Evolutionary conservation across 2,329 filamentous ascomycete species (phyloP).

Genomic region (Apiospora sp.): DNA sequence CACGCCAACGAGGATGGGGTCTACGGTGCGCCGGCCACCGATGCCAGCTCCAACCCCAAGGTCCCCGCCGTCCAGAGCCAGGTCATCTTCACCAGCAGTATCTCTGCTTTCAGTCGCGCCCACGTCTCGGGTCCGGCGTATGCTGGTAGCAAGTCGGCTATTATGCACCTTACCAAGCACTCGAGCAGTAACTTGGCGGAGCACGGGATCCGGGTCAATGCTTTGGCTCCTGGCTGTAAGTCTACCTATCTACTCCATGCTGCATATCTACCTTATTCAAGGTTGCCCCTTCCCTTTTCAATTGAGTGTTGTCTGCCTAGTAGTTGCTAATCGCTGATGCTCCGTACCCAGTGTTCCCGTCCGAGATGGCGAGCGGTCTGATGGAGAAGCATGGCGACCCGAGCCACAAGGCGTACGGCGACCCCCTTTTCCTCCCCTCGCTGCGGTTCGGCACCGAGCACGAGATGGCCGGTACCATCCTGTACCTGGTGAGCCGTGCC

Average conservation of each 20-base stretch:
- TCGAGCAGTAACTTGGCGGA: slow-evolving; percentile 36
- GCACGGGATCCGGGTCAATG: slow-evolving; percentile 40
- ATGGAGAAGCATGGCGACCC: slow-evolving; percentile 36
- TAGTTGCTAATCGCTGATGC: not conserved
- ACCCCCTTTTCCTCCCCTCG: slow-evolving; percentile 37
- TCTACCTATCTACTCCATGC: slow-evolving; percentile 2
- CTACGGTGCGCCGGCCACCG: slow-evolving; percentile 32
- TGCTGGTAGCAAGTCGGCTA: slow-evolving; percentile 37
- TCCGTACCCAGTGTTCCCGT: slow-evolving; percentile 38
- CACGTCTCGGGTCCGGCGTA: slow-evolving; percentile 34
- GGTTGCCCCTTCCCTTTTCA: too few species aligned
- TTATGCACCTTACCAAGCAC: slow-evolving; percentile 41
- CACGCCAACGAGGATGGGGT: slow-evolving; percentile 17
- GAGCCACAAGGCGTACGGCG: slow-evolving; percentile 31
- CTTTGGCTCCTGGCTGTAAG: slow-evolving; percentile 42
- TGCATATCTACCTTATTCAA: too few species aligned
- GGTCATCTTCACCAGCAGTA: slow-evolving; percentile 39
- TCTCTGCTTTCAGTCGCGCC: slow-evolving; percentile 35
- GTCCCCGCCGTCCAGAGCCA: slow-evolving; percentile 41
- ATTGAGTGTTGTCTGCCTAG: too few species aligned
- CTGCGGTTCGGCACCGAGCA: slow-evolving; percentile 39
- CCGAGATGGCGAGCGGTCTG: slow-evolving; percentile 31
- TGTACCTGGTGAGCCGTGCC: slow-evolving; percentile 42
- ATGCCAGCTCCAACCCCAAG: slow-evolving; percentile 28
- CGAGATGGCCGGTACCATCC: slow-evolving; percentile 40